A percentile compares a stretch with the other conserved stretches of the same genome.
These are phyloP conservation scores for Stipa capillata DNA, from an alignment of 176 grass and related monocot species.

Conservation along the genomic window DNA sequence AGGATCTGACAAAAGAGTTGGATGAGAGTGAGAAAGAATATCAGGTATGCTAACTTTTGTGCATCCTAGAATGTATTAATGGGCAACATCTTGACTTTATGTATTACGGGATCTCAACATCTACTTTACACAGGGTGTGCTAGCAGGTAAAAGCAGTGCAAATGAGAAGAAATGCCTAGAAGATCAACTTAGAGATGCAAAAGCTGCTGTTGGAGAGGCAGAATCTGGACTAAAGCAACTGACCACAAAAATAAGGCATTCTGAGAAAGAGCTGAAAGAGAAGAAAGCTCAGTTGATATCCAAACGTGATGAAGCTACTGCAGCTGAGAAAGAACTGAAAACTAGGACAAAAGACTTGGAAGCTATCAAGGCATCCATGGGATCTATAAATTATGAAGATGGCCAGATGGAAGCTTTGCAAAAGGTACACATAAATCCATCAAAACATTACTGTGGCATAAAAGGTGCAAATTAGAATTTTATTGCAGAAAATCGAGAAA, in stretches of 20 bases:
- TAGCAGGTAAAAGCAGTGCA: constrained; percentile 85
- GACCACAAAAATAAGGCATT: constrained; percentile 74
- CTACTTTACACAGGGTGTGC: constrained; percentile 56
- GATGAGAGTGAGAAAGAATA: constrained; percentile 87
- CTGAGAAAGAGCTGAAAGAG: constrained; percentile 78
- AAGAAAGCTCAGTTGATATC: constrained; percentile 66
- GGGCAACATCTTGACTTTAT: background rate
- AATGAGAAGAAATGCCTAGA: constrained; percentile 94
- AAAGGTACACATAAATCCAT: constrained; percentile 42
- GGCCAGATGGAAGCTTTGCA: constrained; percentile 85
- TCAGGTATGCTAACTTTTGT: constrained; percentile 36
- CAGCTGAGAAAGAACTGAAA: constrained; percentile 76
- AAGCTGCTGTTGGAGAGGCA: constrained; percentile 81
- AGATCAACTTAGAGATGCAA: constrained; percentile 98
- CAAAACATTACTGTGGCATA: background rate
- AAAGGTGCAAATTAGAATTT: background rate
- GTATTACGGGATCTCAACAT: constrained; percentile 10
- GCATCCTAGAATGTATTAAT: constrained; percentile 2
- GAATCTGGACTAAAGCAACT: constrained; percentile 79
- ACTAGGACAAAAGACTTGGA: constrained; percentile 63
- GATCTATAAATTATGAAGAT: constrained; percentile 62
- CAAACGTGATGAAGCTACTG: constrained; percentile 77
- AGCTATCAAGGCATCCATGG: constrained; percentile 59
- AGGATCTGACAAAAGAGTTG: constrained; percentile 57
- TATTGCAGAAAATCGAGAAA: background rate